These are phyloP conservation scores for Didymosphaeria variabile DNA, from an alignment of 2,329 filamentous ascomycete species.

Conservation along the genomic window DNA sequence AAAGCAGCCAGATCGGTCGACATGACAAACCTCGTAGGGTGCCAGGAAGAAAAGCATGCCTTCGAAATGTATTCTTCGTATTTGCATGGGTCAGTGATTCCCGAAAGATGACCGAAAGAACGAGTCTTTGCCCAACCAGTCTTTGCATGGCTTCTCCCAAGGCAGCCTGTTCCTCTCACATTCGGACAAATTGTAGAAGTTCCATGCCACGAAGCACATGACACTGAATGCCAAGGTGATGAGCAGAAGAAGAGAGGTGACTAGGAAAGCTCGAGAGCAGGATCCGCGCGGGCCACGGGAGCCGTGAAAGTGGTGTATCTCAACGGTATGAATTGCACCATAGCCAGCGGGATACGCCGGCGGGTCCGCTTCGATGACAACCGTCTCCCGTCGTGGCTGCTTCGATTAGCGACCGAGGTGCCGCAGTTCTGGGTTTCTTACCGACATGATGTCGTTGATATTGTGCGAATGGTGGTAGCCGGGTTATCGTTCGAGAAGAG, in stretches of 20 bases:
- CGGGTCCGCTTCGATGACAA: slow-evolving; percentile 25
- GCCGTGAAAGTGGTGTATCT: slow-evolving; percentile 32
- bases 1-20: too few relatives aligned
- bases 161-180: slow-evolving; percentile 35
- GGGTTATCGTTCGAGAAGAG: too few relatives aligned
- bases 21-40: too few relatives aligned
- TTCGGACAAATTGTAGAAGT: slow-evolving; percentile 34
- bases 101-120: not conserved
- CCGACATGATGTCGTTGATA: slow-evolving; percentile 6
- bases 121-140: slow-evolving; percentile 32
- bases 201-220: slow-evolving; percentile 33
- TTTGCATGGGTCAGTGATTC: not conserved
- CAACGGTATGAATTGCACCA: slow-evolving; percentile 23
- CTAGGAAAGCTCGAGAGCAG: slow-evolving; percentile 26
- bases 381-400: slow-evolving; percentile 21
- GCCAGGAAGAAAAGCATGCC: too few relatives aligned
- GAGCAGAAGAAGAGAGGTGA: slow-evolving; percentile 23
- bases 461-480: not conserved
- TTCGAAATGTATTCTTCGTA: not conserved
- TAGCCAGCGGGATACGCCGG: slow-evolving; percentile 35
- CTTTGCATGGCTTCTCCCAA: slow-evolving; percentile 35
- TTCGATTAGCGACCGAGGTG: not conserved
- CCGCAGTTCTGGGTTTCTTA: slow-evolving; percentile 1
- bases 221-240: slow-evolving; percentile 26
- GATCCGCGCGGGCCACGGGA: slow-evolving; percentile 17